Conservation (phyloP, 768 basidiomycete genomes). For the Lyophyllum shimeji region DNA sequence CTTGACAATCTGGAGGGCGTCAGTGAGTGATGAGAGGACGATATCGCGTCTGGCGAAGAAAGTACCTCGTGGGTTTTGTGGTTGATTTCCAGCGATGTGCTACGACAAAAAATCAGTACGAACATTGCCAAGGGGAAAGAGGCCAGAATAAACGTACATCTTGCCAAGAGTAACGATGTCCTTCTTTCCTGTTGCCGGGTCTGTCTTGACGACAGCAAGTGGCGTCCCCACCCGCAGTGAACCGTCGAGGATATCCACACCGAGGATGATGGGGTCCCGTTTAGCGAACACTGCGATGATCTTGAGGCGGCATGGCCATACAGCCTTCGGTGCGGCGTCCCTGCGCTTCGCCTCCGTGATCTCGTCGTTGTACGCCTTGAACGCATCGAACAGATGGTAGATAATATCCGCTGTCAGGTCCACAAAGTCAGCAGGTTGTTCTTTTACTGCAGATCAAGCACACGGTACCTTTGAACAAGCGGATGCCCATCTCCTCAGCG, state of each 20-base stretch:
- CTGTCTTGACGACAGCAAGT: slow-evolving; percentile 91
- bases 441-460: background rate
- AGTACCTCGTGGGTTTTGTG: slow-evolving; percentile 82
- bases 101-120: slow-evolving; percentile 28
- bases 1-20: slow-evolving; percentile 71
- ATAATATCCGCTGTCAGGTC: slow-evolving; percentile 85
- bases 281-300: slow-evolving; percentile 93
- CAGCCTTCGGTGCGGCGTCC: slow-evolving; percentile 91
- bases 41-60: background rate
- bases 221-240: slow-evolving; percentile 91
- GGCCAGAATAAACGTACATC: slow-evolving; percentile 60
- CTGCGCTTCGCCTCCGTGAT: slow-evolving; percentile 89
- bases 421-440: background rate
- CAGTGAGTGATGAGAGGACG: background rate
- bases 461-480: slow-evolving; percentile 82
- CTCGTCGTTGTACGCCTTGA: slow-evolving; percentile 91
- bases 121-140: background rate
- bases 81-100: slow-evolving; percentile 96
- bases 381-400: slow-evolving; percentile 96
- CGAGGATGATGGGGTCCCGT: slow-evolving; percentile 95
- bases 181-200: slow-evolving; percentile 84
- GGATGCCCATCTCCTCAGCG: slow-evolving; percentile 93
- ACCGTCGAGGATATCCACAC: slow-evolving; percentile 95
- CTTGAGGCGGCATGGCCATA: slow-evolving; percentile 96
- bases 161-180: slow-evolving; percentile 92